Percentiles rank a stretch among this genome's conserved stretches.
Evolutionary conservation across 495 filamentous ascomycete genomes (phyloP).

Genomic region (Recurvomyces mirabilis): DNA sequence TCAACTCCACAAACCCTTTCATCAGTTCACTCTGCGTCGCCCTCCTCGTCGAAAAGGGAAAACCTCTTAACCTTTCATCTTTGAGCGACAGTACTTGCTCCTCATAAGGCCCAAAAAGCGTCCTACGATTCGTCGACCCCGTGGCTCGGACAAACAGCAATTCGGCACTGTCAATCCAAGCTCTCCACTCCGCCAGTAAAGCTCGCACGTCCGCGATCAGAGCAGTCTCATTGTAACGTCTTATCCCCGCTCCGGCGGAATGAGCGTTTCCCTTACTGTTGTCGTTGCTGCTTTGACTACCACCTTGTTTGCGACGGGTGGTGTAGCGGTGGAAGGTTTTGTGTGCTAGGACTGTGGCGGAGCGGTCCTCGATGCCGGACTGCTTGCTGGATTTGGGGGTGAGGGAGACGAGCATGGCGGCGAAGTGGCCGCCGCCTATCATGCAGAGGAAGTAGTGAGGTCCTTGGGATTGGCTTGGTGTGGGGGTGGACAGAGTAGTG

Average conservation of each 20-base stretch:
- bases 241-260: slow-evolving; percentile 79
- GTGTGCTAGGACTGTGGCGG: slow-evolving; percentile 78
- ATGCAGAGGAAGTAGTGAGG: slow-evolving; percentile 93
- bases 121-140: slow-evolving; percentile 70
- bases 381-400: slow-evolving; percentile 65
- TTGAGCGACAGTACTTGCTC: slow-evolving; percentile 70
- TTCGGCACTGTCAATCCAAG: slow-evolving; percentile 69
- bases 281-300: slow-evolving; percentile 86
- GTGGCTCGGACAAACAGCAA: slow-evolving; percentile 82
- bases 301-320: slow-evolving; percentile 89
- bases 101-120: slow-evolving; percentile 83
- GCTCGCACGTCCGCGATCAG: slow-evolving; percentile 71
- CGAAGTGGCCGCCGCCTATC: slow-evolving; percentile 97
- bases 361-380: slow-evolving; percentile 59
- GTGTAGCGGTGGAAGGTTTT: slow-evolving; percentile 98
- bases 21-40: slow-evolving; percentile 91
- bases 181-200: slow-evolving; percentile 69
- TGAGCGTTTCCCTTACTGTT: slow-evolving; percentile 82
- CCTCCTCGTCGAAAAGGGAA: slow-evolving; percentile 89
- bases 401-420: slow-evolving; percentile 85
- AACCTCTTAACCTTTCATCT: slow-evolving; percentile 73
- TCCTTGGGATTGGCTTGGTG: slow-evolving; percentile 25
- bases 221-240: slow-evolving; percentile 88
- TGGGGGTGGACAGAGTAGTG: no score
- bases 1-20: slow-evolving; percentile 85